Conservation (phyloP, 805 yeast genomes). For the Yarrowia sp. region DNA sequence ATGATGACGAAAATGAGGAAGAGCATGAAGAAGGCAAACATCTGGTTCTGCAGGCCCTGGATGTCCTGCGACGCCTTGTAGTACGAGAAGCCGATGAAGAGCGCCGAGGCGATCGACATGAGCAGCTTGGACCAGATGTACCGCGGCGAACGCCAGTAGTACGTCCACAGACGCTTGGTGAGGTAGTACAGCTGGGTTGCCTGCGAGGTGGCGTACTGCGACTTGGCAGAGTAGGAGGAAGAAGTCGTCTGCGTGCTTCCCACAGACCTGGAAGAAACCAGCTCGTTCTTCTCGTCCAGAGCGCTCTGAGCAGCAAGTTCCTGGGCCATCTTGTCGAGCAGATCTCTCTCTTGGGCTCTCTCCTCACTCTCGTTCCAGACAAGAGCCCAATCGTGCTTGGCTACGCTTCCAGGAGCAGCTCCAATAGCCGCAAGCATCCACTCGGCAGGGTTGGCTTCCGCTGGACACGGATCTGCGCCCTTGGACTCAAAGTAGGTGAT, state of each 20-base stretch:
- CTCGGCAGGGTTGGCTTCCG: slow-evolving; percentile 76
- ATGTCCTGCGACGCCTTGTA: slow-evolving; percentile 60
- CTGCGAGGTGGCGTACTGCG: slow-evolving; percentile 44
- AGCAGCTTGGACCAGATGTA: slow-evolving; percentile 57
- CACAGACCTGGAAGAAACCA: neutral
- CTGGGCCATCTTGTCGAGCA: slow-evolving; percentile 50
- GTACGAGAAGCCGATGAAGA: slow-evolving; percentile 69
- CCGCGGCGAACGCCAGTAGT: slow-evolving; percentile 63
- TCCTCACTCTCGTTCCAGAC: slow-evolving; percentile 75
- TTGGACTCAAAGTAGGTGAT: slow-evolving; percentile 59
- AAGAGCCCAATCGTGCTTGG: slow-evolving; percentile 46
- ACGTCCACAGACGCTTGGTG: slow-evolving; percentile 53
- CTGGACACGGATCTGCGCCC: slow-evolving; percentile 67
- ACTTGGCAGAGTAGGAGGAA: slow-evolving; percentile 36
- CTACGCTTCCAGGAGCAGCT: slow-evolving; percentile 41
- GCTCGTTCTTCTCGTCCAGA: slow-evolving; percentile 47
- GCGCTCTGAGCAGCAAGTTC: slow-evolving; percentile 67
- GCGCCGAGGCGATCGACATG: slow-evolving; percentile 52
- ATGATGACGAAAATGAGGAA: slow-evolving; percentile 53
- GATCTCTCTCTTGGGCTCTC: slow-evolving; percentile 54
- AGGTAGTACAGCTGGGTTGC: slow-evolving; percentile 47
- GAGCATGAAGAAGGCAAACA: slow-evolving; percentile 74
- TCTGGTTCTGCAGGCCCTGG: slow-evolving; percentile 78
- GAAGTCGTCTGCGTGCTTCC: neutral
- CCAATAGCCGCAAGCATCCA: slow-evolving; percentile 74